Conservation (phyloP, 2,329 filamentous ascomycete genomes). For the Trichoderma sp. region DNA sequence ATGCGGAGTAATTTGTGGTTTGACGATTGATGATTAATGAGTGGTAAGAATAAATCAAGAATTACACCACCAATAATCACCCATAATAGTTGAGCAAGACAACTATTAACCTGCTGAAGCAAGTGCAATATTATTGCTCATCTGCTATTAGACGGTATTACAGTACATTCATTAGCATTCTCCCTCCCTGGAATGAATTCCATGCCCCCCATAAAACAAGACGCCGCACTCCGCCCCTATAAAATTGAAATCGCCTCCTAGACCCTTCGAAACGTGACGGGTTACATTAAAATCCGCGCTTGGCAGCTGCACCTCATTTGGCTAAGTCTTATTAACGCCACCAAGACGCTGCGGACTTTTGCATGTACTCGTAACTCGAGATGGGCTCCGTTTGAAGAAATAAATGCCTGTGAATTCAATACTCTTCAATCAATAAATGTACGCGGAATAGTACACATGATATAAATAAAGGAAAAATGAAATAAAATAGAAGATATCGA, state of each 20-base stretch:
- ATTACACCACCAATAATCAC: background rate
- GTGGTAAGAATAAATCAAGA: background rate
- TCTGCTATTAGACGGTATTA: background rate
- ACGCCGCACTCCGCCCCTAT: constrained; percentile 5
- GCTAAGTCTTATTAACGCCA: background rate
- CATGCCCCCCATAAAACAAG: background rate
- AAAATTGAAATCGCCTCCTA: constrained; percentile 13
- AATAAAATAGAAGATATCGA: background rate
- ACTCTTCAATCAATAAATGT: too few species aligned
- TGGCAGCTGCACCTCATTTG: constrained; percentile 4
- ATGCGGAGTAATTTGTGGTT: background rate
- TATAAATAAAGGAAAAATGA: background rate
- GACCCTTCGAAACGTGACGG: constrained; percentile 6
- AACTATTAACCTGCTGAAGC: too few species aligned
- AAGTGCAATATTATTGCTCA: background rate
- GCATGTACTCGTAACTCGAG: too few species aligned
- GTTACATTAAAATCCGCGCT: constrained; percentile 20
- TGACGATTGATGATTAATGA: background rate
- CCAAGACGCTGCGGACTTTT: background rate
- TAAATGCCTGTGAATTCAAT: too few species aligned
- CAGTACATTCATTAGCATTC: background rate
- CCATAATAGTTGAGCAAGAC: background rate
- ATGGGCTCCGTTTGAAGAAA: too few species aligned
- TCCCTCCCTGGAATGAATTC: background rate
- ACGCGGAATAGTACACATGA: background rate